Conservation (phyloP, 1,284 basidiomycete species). For the Marasmius sp. region DNA sequence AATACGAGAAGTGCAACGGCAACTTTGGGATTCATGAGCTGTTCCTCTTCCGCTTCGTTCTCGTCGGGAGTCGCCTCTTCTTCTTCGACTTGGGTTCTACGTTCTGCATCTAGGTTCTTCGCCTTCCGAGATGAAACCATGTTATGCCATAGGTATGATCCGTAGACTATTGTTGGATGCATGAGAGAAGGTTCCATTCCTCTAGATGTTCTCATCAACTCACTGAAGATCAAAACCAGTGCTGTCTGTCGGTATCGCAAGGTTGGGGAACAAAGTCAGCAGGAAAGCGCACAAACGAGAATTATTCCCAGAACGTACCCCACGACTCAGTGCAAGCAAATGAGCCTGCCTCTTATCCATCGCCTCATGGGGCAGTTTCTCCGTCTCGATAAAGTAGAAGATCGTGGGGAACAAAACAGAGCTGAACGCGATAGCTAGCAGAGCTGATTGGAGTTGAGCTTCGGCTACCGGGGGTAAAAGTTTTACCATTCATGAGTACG, state of each 20-base stretch:
- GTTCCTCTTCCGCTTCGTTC: background rate
- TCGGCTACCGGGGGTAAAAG: background rate
- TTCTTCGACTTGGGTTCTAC: background rate
- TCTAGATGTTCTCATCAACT: background rate
- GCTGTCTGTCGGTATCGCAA: background rate
- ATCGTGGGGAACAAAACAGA: slow-evolving; percentile 5
- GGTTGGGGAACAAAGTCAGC: background rate
- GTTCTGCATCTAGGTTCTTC: no score
- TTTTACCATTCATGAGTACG: background rate
- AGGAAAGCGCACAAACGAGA: background rate
- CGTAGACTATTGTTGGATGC: background rate
- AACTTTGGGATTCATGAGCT: background rate
- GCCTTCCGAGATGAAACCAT: background rate
- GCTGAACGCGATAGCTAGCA: slow-evolving; percentile 1
- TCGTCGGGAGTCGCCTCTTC: background rate
- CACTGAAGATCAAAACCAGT: background rate
- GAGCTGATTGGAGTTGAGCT: slow-evolving; percentile 4
- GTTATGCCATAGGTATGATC: background rate
- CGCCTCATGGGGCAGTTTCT: background rate
- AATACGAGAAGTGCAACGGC: background rate
- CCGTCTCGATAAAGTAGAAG: slow-evolving; percentile 1
- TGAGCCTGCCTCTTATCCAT: background rate
- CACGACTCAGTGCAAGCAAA: background rate
- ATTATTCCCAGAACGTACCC: background rate
- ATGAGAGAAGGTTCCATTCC: background rate